phyloP scores from a whole-genome alignment of 768 basidiomycete genomes.

The Lactifluus piperatus region DNA sequence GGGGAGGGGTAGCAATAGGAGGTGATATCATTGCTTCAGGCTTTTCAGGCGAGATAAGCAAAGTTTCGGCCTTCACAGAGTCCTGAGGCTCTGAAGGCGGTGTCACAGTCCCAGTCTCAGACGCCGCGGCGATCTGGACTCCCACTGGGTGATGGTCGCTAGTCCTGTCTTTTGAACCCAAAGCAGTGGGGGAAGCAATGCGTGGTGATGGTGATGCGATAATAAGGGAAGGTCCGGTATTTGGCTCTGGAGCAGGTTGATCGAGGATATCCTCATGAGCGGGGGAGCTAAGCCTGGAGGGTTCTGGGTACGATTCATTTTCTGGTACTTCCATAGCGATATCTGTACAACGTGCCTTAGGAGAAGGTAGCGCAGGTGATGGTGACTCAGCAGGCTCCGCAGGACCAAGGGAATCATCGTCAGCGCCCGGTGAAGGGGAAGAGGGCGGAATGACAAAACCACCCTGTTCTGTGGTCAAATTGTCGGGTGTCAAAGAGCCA shows the following conservation, averaged over 20 bases:
- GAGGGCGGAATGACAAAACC: not conserved
- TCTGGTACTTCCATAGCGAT: not conserved
- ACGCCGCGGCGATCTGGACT: not conserved
- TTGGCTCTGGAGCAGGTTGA: not conserved
- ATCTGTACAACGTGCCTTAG: not conserved
- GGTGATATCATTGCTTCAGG: not conserved
- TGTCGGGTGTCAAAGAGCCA: conserved; percentile 1
- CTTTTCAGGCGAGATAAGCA: not conserved
- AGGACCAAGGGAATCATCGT: not conserved
- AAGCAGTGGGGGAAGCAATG: not conserved
- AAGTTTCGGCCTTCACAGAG: not conserved
- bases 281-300: not conserved
- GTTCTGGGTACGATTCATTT: not conserved
- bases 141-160: not conserved
- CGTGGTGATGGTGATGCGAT: conserved; percentile 1
- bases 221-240: not conserved
- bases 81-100: not conserved
- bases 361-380: not conserved
- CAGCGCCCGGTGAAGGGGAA: not conserved
- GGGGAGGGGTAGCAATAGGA: not conserved
- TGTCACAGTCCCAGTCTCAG: not conserved
- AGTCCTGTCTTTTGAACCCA: not conserved
- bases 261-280: not conserved
- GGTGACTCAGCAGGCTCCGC: not conserved
- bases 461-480: not conserved